Base-by-base conservation (phyloP, 768 basidiomycete species). In the Piloderma croceum region DNA sequence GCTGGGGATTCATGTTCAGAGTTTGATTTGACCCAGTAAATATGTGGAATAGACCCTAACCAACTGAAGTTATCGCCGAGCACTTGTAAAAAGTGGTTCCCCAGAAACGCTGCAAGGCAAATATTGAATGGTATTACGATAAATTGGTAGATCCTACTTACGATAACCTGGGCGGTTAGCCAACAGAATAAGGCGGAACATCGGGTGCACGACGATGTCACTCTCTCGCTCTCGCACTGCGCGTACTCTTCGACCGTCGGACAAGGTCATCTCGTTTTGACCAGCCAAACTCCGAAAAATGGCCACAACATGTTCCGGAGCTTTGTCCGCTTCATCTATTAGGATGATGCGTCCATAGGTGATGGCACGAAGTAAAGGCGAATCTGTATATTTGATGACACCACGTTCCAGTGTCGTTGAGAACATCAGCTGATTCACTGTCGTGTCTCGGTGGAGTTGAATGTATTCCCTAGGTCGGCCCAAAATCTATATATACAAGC, bases 251-350 rank as follows among this genome's bases (percentile, higher is more conserved):
- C 80, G 63, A 12, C 81, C 80, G 56, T 83, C 79, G 0, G 80
- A 69, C 4, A 82, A 68, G 0, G 74, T 74, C 62, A 83, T 63
- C 54, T 81, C 80, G 7, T 74, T 69, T 41, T 81, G 78, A 3
- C 79, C 76, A 4, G 79, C 80, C 19, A 83, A 69, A 54, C 79
- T 81, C 21, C 78, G 67, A 71, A 83, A 81, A 37, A 83, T 73
- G 6, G 81, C 79, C 17, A 81, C 79, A 37, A 83, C 81, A 44
- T 83, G 79, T 51, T 83, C 81, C 6, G 80, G 78, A 6, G 80
- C 81, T 57, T 83, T 83, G 59, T 83, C 81, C 4, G 79, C 81
- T 50, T 83, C 80, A 52, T 83, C 80, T 35, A 82, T 73, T 50
- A 83, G 73, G 45, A 83, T 78, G n/a, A 78, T 65, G 7, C 81